Base-by-base conservation (phyloP, 441 rosid species). In the Bocquillonia castaneifolia region DNA sequence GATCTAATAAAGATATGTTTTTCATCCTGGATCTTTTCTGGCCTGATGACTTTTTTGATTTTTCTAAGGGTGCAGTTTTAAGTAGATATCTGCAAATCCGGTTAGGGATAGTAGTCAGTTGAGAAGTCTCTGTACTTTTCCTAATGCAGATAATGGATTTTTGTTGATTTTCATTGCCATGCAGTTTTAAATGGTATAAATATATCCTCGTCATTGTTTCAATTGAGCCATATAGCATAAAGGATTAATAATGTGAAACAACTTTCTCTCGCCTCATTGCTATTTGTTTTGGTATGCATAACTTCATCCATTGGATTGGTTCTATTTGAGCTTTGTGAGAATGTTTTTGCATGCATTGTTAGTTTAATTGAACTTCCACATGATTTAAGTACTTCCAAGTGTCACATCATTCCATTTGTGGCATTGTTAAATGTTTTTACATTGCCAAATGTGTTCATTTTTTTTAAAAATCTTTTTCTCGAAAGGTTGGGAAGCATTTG, bases 401-500 rank as follows among this genome's bases (percentile, higher is more conserved):
- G 10, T 22, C 26, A 50, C 51, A 8, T 22, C 29, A 47, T 63
- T 47, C 23, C 14, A 25, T 58, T 3, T 34, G 9, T 58, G 32
- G 22, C 26, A 59, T 36, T 25, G 23, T 23, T 15, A 54, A 6
- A 60, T 26, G 17, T 36, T 0, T 9, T 31, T 3, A 36, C 10
- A 23, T 23, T 51, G 59, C 34, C 47, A 17, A 22, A 40, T 36
- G 12, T 66, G 50, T 58, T 53, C n/a, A n/a, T n/a, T n/a, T n/a
- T n/a, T n/a, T n/a, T n/a, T n/a, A n/a, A n/a, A n/a, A n/a, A n/a
- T n/a, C n/a, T n/a, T n/a, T n/a, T n/a, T n/a, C n/a, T n/a, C n/a
- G n/a, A n/a, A n/a, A 94, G 99, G 85, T 94, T 36, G 79, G 85
- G 55, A 91, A 86, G 78, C 88, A 92, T 83, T 76, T 94, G 80